Percentiles rank a stretch among this genome's conserved stretches.
These are phyloP conservation scores for Hortaea werneckii DNA, from an alignment of 2,329 filamentous ascomycete species.

Conservation along the genomic window DNA sequence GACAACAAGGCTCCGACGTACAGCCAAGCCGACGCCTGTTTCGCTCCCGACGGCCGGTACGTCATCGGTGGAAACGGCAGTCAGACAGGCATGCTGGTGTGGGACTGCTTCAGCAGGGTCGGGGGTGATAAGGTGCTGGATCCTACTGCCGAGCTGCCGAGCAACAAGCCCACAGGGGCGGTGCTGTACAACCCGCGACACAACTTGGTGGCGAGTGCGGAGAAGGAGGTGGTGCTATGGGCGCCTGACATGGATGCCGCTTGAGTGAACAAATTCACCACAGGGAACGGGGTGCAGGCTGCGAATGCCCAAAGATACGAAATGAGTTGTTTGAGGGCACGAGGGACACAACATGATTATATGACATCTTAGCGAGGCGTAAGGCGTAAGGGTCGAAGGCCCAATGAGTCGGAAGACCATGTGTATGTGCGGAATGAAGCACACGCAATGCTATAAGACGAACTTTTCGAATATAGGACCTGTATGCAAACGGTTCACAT, in stretches of 20 bases:
- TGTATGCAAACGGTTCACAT: too few species aligned
- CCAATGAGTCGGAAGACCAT: too few species aligned
- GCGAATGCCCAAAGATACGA: background rate
- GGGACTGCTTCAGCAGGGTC: conserved; percentile 60
- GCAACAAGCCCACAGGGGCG: conserved; percentile 56
- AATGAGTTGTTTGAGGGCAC: background rate
- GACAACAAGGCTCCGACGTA: conserved; percentile 6
- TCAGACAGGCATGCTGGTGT: conserved; percentile 65
- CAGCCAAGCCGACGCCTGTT: conserved; percentile 67
- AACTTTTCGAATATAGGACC: too few species aligned
- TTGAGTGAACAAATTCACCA: background rate
- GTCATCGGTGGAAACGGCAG: conserved; percentile 65
- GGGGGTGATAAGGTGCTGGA: conserved; percentile 48
- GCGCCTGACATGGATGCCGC: conserved; percentile 34
- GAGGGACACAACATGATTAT: too few species aligned
- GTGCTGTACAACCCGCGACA: conserved; percentile 83
- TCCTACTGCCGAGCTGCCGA: conserved; percentile 54
- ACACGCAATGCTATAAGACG: too few species aligned
- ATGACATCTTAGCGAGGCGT: background rate
- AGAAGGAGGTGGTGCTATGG: conserved; percentile 57
- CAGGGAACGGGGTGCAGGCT: background rate
- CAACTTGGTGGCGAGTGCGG: conserved; percentile 84
- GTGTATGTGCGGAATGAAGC: too few species aligned
- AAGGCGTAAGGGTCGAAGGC: background rate
- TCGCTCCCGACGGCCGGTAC: conserved; percentile 81